Conservation (phyloP, 345 rosid genomes). For the Eucalyptus cloeziana region DNA sequence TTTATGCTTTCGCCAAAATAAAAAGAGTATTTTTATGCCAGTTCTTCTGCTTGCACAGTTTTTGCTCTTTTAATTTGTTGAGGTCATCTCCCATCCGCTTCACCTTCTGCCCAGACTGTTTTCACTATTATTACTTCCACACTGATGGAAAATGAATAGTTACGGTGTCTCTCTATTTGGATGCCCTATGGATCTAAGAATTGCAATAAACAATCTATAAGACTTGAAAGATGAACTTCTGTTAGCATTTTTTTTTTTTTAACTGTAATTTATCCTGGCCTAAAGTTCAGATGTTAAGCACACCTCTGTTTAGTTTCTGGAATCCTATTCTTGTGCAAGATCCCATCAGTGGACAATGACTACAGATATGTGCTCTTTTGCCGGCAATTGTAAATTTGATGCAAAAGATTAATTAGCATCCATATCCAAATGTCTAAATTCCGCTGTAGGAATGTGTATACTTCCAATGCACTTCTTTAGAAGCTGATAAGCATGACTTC, state of each 20-base stretch:
- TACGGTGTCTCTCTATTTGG: not conserved
- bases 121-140: not conserved
- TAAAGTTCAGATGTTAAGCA: not conserved
- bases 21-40: not conserved
- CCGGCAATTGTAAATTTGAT: not conserved
- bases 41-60: not conserved
- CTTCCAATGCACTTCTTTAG: not conserved
- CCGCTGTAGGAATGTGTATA: not conserved
- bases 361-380: not conserved
- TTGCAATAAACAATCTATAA: not conserved
- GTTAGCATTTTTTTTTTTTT: rapidly evolving
- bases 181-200: not conserved
- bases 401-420: not conserved
- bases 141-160: not conserved
- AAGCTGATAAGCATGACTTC: not conserved
- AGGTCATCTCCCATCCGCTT: not conserved
- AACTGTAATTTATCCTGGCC: not conserved
- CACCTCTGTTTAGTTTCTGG: not conserved
- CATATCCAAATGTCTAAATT: not conserved
- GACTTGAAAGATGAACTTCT: not conserved
- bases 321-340: not conserved
- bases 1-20: not conserved
- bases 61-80: not conserved
- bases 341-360: not conserved
- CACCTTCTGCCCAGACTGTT: not conserved